Conservation (phyloP, 139 green algal species). For the Chlorella sp. region DNA sequence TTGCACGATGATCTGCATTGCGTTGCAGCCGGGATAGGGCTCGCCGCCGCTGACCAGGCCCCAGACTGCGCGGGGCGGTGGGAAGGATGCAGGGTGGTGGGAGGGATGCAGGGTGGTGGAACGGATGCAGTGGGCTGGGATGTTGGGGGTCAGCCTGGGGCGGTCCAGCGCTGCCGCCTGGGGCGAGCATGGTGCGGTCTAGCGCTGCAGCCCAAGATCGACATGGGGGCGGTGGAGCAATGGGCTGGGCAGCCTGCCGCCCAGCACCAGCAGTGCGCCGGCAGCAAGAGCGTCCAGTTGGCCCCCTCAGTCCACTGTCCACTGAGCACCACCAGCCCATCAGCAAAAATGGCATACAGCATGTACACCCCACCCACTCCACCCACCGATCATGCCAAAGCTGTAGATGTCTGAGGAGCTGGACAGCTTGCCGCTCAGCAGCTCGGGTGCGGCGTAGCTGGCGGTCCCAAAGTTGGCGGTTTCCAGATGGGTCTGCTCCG, state of each 20-base stretch:
- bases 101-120: not conserved
- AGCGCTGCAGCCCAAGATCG: no score
- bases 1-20: constrained; percentile 1
- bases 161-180: no score
- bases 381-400: not conserved
- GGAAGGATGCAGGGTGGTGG: not conserved
- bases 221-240: no score
- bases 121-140: not conserved
- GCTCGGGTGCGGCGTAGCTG: not conserved
- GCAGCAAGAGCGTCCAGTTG: no score
- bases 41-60: not conserved
- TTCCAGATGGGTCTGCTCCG: not conserved
- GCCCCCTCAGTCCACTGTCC: no score
- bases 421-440: constrained; percentile 9
- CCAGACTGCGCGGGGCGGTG: not conserved
- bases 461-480: constrained; percentile 8
- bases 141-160: no score
- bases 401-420: not conserved
- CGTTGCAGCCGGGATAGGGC: not conserved
- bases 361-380: no score
- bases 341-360: no score
- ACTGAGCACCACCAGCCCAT: no score
- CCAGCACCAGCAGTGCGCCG: not conserved
- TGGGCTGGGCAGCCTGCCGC: not conserved
- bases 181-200: no score